These are phyloP conservation scores for Pythium phragmitis DNA, from an alignment of 352 stramenopile species.

Conservation along the genomic window DNA sequence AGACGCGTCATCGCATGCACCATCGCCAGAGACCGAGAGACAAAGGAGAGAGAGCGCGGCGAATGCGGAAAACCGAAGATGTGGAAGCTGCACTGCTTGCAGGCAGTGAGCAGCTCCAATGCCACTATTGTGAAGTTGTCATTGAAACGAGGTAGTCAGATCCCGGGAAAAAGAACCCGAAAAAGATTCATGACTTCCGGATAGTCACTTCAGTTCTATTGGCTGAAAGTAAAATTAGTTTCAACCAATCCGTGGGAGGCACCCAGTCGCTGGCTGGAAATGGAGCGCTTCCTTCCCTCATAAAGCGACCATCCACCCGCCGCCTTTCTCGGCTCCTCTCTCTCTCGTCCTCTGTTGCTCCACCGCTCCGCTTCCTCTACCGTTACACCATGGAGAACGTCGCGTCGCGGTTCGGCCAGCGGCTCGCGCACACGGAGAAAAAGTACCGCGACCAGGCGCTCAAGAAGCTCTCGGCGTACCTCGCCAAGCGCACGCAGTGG, in stretches of 20 bases:
- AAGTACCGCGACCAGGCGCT: constrained; percentile 83
- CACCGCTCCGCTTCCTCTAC: not conserved
- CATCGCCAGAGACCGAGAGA: constrained; percentile 22
- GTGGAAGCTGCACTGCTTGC: constrained; percentile 6
- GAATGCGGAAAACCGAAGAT: not conserved
- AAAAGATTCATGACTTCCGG: constrained; percentile 14
- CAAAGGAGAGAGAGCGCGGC: not conserved
- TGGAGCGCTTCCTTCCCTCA: constrained; percentile 1
- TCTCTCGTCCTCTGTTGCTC: not conserved
- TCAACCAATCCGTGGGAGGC: constrained; percentile 15
- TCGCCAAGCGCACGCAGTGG: constrained; percentile 68
- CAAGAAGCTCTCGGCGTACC: constrained; percentile 78
- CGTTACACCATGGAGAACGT: constrained; percentile 57
- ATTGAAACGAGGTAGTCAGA: constrained; percentile 6
- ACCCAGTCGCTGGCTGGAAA: constrained; percentile 24
- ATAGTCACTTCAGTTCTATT: constrained; percentile 18
- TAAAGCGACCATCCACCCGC: constrained; percentile 1
- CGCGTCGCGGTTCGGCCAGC: constrained; percentile 80
- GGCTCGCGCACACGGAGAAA: constrained; percentile 85
- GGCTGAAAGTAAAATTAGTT: constrained; percentile 5
- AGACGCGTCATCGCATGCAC: constrained; percentile 46
- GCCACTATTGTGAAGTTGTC: constrained; percentile 3
- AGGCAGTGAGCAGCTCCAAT: not conserved
- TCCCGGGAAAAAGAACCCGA: not conserved
- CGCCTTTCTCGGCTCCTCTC: not conserved